phyloP scores from a whole-genome alignment of 129 eudicot species.

The sunflower (Helianthus annuus) region DNA sequence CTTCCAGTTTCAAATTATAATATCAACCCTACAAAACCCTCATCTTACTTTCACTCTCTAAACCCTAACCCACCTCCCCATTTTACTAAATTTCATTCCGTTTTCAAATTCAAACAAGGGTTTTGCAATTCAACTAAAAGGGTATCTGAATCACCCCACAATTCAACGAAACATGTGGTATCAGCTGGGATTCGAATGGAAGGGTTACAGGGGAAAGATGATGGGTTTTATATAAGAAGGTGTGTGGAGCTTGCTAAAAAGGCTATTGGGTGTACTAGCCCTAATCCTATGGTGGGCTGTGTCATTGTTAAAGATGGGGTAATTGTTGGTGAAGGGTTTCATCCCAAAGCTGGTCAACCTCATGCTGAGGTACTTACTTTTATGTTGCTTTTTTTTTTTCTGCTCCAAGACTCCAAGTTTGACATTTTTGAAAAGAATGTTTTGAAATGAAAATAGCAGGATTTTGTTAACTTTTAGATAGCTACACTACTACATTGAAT shows the following conservation, averaged over 20 bases:
- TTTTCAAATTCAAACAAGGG: constrained; percentile 44
- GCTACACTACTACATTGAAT: neutral
- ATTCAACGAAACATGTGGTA: constrained; percentile 34
- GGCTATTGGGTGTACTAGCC: constrained; percentile 84
- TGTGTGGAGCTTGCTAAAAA: constrained; percentile 77
- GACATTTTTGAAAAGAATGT: neutral
- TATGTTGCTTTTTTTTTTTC: neutral
- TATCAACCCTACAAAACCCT: constrained; percentile 26
- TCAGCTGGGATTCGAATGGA: constrained; percentile 52
- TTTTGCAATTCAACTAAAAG: constrained; percentile 49
- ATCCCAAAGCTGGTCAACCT: constrained; percentile 97
- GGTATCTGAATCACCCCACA: constrained; percentile 47
- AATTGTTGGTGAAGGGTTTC: constrained; percentile 96
- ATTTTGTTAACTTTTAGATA: neutral
- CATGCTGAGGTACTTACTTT: constrained; percentile 85
- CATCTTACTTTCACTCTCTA: constrained; percentile 31
- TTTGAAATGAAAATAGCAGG: neutral
- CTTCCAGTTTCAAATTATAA: constrained; percentile 34
- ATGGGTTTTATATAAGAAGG: constrained; percentile 81
- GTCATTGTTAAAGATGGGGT: constrained; percentile 92
- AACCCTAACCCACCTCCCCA: constrained; percentile 28
- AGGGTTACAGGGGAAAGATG: constrained; percentile 35
- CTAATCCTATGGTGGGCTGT: constrained; percentile 99
- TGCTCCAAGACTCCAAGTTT: neutral
- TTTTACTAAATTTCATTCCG: constrained; percentile 22